Percentiles rank a stretch among this genome's conserved stretches.
phyloP scores from a whole-genome alignment of 2,329 filamentous ascomycete species.

The Cladorrhinum sp. region DNA sequence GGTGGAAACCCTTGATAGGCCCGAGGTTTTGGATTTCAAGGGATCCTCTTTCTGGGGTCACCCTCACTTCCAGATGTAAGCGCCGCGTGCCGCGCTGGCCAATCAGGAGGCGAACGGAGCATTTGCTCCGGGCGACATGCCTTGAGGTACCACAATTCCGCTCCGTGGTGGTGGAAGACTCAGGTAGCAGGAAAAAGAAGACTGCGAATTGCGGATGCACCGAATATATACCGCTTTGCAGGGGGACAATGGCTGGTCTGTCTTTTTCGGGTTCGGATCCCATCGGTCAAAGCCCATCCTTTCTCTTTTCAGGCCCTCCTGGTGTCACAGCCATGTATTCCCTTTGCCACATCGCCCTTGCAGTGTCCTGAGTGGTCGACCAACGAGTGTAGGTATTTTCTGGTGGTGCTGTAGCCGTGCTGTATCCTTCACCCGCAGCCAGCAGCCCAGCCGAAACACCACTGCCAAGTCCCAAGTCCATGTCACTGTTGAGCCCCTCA shows the following conservation, averaged over 20 bases:
- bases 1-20: neutral
- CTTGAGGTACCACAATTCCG: neutral
- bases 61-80: neutral
- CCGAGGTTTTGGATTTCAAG: neutral
- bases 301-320: conserved; percentile 14
- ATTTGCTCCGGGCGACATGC: conserved; percentile 13
- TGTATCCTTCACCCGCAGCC: neutral
- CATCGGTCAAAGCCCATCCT: conserved; percentile 15
- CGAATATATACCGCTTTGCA: conserved; percentile 20
- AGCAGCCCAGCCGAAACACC: neutral
- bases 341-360: conserved; percentile 17
- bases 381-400: neutral
- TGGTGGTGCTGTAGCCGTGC: neutral
- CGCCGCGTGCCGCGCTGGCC: conserved; percentile 9
- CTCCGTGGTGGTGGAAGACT: conserved; percentile 6
- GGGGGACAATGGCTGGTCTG: conserved; percentile 11
- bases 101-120: conserved; percentile 14
- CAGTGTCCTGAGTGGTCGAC: neutral
- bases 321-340: conserved; percentile 19
- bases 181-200: conserved; percentile 16
- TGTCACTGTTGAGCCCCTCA: conserved; percentile 3
- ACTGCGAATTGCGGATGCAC: conserved; percentile 12
- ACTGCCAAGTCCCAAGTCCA: neutral
- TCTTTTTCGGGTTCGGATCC: conserved; percentile 4
- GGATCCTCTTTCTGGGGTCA: neutral